These are phyloP conservation scores for Bruguiera gymnorhiza DNA, from an alignment of 345 rosid species.

Conservation along the genomic window DNA sequence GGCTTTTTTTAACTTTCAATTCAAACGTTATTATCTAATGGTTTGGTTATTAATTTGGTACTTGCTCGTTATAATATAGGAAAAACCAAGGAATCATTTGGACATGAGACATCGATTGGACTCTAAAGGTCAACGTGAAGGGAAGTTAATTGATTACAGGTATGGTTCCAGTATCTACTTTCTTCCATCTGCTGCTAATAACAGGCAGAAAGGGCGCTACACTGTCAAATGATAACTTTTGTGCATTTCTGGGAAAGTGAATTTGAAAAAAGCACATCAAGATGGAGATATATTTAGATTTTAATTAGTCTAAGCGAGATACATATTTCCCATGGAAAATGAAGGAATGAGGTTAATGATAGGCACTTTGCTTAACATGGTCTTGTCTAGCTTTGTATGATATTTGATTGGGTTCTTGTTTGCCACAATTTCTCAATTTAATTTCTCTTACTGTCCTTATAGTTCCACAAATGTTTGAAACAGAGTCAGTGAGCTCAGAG, in stretches of 20 bases:
- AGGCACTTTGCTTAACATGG: no score
- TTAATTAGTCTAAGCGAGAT: no score
- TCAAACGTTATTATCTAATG: no score
- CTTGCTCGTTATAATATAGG: conserved; percentile 30
- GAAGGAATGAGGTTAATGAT: no score
- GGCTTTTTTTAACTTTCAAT: not conserved
- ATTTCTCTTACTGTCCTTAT: not conserved
- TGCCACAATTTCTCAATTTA: not conserved
- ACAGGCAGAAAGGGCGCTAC: not conserved
- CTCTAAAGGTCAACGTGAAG: conserved; percentile 85
- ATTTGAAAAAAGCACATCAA: not conserved
- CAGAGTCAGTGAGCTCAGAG: conserved; percentile 90
- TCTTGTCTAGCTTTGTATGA: no score
- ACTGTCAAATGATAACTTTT: no score
- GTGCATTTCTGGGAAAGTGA: not conserved
- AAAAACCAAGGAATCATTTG: conserved; percentile 89
- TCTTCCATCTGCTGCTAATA: not conserved
- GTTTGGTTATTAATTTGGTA: not conserved
- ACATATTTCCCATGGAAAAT: no score
- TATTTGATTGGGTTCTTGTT: not conserved
- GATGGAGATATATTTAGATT: no score
- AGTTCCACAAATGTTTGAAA: conserved; percentile 6
- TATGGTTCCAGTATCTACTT: conserved; percentile 21
- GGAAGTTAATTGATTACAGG: conserved; percentile 93
- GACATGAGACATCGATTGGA: conserved; percentile 90